Evolutionary conservation across 495 filamentous ascomycete species (phyloP).

Genomic region (Penicillium odoratum): DNA sequence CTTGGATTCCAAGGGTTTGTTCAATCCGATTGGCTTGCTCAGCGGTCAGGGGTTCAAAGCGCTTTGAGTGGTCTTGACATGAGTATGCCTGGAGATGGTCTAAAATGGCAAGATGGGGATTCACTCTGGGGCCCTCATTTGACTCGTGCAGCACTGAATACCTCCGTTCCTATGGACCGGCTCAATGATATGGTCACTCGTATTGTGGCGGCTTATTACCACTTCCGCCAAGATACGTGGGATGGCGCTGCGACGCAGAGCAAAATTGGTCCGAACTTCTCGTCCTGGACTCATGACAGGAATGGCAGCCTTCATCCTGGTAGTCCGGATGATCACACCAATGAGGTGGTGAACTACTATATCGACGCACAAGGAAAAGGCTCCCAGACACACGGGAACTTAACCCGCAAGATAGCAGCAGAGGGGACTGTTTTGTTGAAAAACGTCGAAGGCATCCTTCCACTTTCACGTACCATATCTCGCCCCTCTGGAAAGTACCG

Average conservation of each 20-base stretch:
- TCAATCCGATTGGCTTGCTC: slow-evolving; percentile 90
- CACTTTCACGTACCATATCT: slow-evolving; percentile 58
- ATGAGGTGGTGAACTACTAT: slow-evolving; percentile 72
- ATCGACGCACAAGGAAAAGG: slow-evolving; percentile 65
- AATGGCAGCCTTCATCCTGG: slow-evolving; percentile 66
- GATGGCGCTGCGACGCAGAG: slow-evolving; percentile 54
- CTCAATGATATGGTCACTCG: slow-evolving; percentile 93
- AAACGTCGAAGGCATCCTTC: slow-evolving; percentile 64
- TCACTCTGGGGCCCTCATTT: slow-evolving; percentile 80
- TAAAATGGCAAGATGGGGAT: slow-evolving; percentile 71
- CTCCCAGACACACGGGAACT: slow-evolving; percentile 61
- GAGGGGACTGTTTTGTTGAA: slow-evolving; percentile 88
- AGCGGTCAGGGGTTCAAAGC: slow-evolving; percentile 75
- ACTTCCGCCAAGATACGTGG: slow-evolving; percentile 77
- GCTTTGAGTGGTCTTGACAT: slow-evolving; percentile 87
- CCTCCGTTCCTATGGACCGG: slow-evolving; percentile 75
- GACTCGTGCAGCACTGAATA: slow-evolving; percentile 76
- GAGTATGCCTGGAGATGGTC: slow-evolving; percentile 93
- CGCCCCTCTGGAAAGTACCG: slow-evolving; percentile 44
- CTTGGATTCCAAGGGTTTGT: slow-evolving; percentile 94
- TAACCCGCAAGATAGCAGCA: slow-evolving; percentile 72
- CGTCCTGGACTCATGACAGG: slow-evolving; percentile 77
- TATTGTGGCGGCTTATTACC: slow-evolving; percentile 91
- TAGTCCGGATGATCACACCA: slow-evolving; percentile 53
- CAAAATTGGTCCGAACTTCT: slow-evolving; percentile 82